phyloP scores from a whole-genome alignment of 306 rosid genomes.

The Malus asiatica region DNA sequence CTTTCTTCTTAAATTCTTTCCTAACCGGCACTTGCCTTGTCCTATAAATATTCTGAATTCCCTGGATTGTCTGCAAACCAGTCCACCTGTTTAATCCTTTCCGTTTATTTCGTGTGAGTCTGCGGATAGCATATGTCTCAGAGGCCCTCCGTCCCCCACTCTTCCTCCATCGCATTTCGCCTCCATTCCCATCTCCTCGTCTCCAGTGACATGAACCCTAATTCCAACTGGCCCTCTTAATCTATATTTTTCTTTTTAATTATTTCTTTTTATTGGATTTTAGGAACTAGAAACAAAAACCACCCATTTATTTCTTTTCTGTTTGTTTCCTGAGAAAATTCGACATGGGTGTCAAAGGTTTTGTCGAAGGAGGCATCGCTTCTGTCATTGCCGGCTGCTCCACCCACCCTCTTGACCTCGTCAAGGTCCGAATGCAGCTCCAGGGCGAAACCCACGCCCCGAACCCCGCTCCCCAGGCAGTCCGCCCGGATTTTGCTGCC shows the following conservation, averaged over 20 bases:
- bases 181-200: constrained; percentile 85
- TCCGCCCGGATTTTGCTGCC: constrained; percentile 44
- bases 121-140: constrained; percentile 60
- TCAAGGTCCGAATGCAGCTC: constrained; percentile 85
- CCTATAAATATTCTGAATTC: constrained; percentile 8
- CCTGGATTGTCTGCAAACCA: not conserved
- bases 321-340: constrained; percentile 10
- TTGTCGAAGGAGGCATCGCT: constrained; percentile 70
- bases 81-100: not conserved
- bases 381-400: constrained; percentile 64
- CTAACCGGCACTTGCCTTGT: not conserved
- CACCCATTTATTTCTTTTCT: not conserved
- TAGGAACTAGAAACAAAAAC: not conserved
- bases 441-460: constrained; percentile 49
- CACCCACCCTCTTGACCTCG: constrained; percentile 64
- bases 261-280: too few species aligned
- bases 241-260: not conserved
- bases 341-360: constrained; percentile 59
- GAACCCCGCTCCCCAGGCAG: constrained; percentile 15
- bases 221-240: constrained; percentile 39
- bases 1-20: not conserved
- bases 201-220: constrained; percentile 76
- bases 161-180: constrained; percentile 56
- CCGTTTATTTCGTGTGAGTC: not conserved
- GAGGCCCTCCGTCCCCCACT: constrained; percentile 57